Base-by-base conservation (phyloP, 1,284 basidiomycete genomes). In the Cryptococcus sp. region DNA sequence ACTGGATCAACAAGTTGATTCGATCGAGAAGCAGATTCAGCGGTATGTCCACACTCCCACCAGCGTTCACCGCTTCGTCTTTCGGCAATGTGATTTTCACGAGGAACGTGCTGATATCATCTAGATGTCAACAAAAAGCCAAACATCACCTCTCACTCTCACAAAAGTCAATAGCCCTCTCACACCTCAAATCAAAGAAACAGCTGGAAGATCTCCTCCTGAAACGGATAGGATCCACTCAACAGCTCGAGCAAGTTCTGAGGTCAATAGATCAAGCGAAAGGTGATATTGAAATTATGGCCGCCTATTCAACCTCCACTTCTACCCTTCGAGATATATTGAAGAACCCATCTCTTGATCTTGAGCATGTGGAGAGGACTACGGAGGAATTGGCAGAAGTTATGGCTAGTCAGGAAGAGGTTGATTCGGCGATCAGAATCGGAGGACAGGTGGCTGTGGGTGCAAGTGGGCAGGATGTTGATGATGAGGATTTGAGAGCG, bases 231-330 rank as follows among this genome's bases (percentile, higher is more conserved):
- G 81, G 78, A 1, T 84, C 88, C 0, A 76, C 88, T 1, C 82
- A 85, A 48, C 89, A 85, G 39, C 76, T 98, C 11, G 83, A 86
- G 53, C 76, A 80, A 1, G 89, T 92, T 0, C 74, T 96, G 18
- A 76, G 89, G 48, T 83, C 84, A 46, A 87, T 98, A 2, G 91
- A 98, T 74, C 82, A 85, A 16, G 89, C 93, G 19, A 87, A 87
- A 42, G 85, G 85, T 4, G 88, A 98, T 71, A 81, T 92, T 7
- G 86, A 92, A 87, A 87, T 97, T 49, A 84, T 97, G 82, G 82
- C 82, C 58, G 83, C 85, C 0, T 97, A 94, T 68, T 82, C 88
- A 68, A 83, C 84, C 1, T 91, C 90, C 1, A 85, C 88, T 0
- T 72, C 80, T 2, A 90, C 91, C 0, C 79, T 98, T 9, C 81